phyloP scores from a whole-genome alignment of 139 green algal species.

The Coccomyxa sp. region DNA sequence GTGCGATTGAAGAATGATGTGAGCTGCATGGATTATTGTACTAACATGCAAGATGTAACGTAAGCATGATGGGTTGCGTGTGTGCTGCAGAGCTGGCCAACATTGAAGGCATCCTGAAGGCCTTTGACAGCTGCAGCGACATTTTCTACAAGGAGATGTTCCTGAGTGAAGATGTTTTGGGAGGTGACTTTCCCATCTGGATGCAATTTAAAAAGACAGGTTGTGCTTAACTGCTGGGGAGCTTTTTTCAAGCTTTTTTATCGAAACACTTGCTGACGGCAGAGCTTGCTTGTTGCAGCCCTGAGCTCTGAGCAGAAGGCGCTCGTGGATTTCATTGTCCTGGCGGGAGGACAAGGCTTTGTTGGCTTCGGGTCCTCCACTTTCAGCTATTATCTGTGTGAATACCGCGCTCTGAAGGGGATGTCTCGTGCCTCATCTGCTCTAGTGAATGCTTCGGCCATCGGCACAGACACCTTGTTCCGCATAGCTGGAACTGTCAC shows the following conservation, averaged over 20 bases:
- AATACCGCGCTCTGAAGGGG: conserved; percentile 39
- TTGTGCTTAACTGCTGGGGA: too few species aligned
- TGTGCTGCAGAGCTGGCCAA: conserved; percentile 41
- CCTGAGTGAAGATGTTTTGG: too few species aligned
- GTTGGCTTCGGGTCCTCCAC: conserved; percentile 66
- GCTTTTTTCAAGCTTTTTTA: too few species aligned
- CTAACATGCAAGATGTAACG: too few species aligned
- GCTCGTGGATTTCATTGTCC: conserved; percentile 65
- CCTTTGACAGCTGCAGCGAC: conserved; percentile 18
- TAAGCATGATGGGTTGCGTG: too few species aligned
- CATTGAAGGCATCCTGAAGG: conserved; percentile 35
- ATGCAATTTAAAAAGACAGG: too few species aligned
- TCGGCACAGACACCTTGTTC: conserved; percentile 62
- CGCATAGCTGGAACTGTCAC: conserved; percentile 25
- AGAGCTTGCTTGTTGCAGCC: conserved; percentile 14
- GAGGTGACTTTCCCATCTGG: too few species aligned
- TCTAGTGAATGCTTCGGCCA: conserved; percentile 54
- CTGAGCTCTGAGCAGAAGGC: conserved; percentile 67
- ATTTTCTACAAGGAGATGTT: conserved; percentile 64
- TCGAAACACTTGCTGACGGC: too few species aligned
- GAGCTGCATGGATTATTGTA: too few species aligned
- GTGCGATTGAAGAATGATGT: too few species aligned
- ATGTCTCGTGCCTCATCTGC: conserved; percentile 31
- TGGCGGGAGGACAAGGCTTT: conserved; percentile 47
- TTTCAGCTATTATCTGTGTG: conserved; percentile 59